Base-by-base conservation (phyloP, 2,329 filamentous ascomycete species). In the Podosphaera aphanis region DNA sequence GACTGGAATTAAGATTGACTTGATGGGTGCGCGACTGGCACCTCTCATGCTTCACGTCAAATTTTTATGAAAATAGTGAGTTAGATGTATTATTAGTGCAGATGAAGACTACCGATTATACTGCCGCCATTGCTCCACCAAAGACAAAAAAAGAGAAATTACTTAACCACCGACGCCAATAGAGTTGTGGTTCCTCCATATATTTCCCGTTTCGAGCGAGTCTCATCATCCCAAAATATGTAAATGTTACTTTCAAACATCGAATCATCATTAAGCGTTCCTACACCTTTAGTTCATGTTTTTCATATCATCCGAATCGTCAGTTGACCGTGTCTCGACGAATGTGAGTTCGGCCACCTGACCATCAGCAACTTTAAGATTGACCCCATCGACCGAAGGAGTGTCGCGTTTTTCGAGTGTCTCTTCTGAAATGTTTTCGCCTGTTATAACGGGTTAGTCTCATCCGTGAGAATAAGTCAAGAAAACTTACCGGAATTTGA, bases 311-410 rank as follows among this genome's bases (percentile, higher is more conserved):
- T 50, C 51, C 6, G 54, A 48, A 20, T 50, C 54, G 43, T 52
- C 52, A 11, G 52, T 51, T n/a, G 46, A 48, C 39, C 50, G 48
- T 21, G 54, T 56, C 46, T 57, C 55, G 10, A 57, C 53, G 43
- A 57, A 56, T 18, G 55, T 57, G 23, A 57, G 49, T 44, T 56
- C 55, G 21, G 55, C 54, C 29, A 55, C 53, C 51, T 56, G 52
- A 49, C 54, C 54, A 25, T 56, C 53, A 3, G 50, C 52, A 50
- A 57, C 53, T 39, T 56, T 56, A 39, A 57, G 48, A 45, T 53
- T 57, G 37, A 57, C 53, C 43, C 52, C 53, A 46, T 57, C 54
- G 36, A 57, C 44, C 29, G 43, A 49, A 19, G 38, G 25, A 23
- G 43, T 46, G 10, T 44, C 49, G 8, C 52, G 52, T 46, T 52